Conservation (phyloP, 2,329 filamentous ascomycete species). For the Diaporthe caulivora region DNA sequence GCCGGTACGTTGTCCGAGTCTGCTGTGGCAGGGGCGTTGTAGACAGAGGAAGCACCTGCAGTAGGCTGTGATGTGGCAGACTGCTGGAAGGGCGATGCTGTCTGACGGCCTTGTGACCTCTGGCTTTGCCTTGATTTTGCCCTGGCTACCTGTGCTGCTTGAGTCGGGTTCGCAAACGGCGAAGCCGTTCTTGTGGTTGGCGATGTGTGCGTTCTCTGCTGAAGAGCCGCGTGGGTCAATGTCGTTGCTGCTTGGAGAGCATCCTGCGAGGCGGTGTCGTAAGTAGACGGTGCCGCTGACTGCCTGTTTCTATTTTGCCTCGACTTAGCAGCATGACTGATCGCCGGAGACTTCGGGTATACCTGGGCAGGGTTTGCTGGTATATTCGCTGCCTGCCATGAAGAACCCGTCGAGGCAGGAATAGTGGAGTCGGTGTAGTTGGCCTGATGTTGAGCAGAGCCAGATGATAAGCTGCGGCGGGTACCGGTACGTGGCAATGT, state of each 20-base stretch:
- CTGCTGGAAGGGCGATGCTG: constrained; percentile 41
- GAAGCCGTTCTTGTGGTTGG: constrained; percentile 47
- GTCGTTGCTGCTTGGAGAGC: constrained; percentile 36
- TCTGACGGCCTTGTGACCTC: constrained; percentile 49
- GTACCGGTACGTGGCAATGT: constrained; percentile 2
- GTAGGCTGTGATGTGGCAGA: constrained; percentile 30
- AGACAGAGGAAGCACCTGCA: constrained; percentile 40
- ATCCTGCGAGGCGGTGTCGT: constrained; percentile 33
- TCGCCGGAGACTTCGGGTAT: constrained; percentile 13
- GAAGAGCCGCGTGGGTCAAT: constrained; percentile 44
- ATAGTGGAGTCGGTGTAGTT: constrained; percentile 9
- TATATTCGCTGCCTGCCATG: constrained; percentile 41
- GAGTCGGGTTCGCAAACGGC: constrained; percentile 42
- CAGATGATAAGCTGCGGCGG: constrained; percentile 38
- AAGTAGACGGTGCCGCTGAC: constrained; percentile 9
- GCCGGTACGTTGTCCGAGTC: constrained; percentile 38
- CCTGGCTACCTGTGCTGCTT: constrained; percentile 42
- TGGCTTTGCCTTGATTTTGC: constrained; percentile 52
- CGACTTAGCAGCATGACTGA: neutral
- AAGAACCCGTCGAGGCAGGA: constrained; percentile 1
- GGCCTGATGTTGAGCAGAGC: constrained; percentile 17
- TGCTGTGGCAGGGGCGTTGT: constrained; percentile 38
- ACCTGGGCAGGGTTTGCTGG: constrained; percentile 3
- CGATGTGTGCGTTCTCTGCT: constrained; percentile 47
- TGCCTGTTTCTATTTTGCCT: constrained; percentile 9